Conservation (phyloP, 805 yeast species). For the Kodamaea jinghongensis region DNA sequence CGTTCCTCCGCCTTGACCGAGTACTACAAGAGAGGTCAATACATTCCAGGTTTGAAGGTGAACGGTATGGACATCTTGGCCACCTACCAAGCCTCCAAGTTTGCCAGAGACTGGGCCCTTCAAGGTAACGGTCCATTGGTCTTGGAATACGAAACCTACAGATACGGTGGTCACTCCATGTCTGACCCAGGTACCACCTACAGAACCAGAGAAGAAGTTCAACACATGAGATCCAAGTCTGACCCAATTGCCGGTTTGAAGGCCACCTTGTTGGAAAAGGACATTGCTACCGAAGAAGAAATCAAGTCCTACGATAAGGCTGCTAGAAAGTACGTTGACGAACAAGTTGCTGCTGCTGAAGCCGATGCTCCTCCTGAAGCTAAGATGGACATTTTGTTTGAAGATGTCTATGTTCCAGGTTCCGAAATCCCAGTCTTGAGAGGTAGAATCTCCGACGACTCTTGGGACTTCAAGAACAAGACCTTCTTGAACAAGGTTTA, state of each 20-base stretch:
- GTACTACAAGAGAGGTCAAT: conserved; percentile 98
- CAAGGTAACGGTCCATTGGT: conserved; percentile 95
- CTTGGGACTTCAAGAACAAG: conserved; percentile 73
- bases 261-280: conserved; percentile 76
- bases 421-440: conserved; percentile 88
- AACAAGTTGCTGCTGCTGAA: conserved; percentile 92
- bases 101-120: conserved; percentile 94
- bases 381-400: conserved; percentile 88
- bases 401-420: conserved; percentile 95
- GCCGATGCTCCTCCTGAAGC: conserved; percentile 95
- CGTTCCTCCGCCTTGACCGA: conserved; percentile 96
- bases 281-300: conserved; percentile 91
- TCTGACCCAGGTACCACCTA: conserved; percentile 99
- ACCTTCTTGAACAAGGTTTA: conserved; percentile 46
- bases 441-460: conserved; percentile 95
- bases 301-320: conserved; percentile 92
- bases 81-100: conserved; percentile 91
- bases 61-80: conserved; percentile 99
- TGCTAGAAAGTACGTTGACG: conserved; percentile 93
- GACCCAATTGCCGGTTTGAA: conserved; percentile 98
- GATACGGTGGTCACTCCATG: conserved; percentile 99
- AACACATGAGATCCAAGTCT: conserved; percentile 97
- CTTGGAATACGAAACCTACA: conserved; percentile 94
- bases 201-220: conserved; percentile 99
- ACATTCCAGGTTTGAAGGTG: conserved; percentile 96